Conservation (phyloP, 192 early-diverging fungal genomes). For the Backusella tuberculispora region DNA sequence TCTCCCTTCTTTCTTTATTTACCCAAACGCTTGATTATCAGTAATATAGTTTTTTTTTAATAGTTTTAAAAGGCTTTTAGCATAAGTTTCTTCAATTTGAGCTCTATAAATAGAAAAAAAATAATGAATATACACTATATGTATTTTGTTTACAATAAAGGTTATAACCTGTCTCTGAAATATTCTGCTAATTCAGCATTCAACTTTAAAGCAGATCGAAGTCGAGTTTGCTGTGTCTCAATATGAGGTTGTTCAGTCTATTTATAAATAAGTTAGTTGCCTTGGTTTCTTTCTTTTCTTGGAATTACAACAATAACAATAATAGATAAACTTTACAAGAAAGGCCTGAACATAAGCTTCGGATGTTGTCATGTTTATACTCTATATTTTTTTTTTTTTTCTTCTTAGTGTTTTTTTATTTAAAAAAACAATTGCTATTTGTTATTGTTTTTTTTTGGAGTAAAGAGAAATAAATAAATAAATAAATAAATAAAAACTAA, state of each 20-base stretch:
- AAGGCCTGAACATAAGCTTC: slow-evolving; percentile 16
- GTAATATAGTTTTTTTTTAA: slow-evolving; percentile 50
- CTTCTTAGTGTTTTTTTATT: too few species aligned
- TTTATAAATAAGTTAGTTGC: slow-evolving; percentile 1
- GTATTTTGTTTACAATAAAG: neutral
- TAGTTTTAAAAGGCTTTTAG: slow-evolving; percentile 51
- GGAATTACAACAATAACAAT: neutral
- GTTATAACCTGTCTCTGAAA: slow-evolving; percentile 53
- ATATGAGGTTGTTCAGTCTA: slow-evolving; percentile 53
- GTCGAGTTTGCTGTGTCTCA: slow-evolving; percentile 50
- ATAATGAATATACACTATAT: neutral
- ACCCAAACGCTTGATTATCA: slow-evolving; percentile 50
- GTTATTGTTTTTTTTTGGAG: neutral
- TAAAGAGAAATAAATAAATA: slow-evolving; percentile 3
- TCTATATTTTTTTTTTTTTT: neutral
- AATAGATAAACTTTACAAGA: neutral
- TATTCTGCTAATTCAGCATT: slow-evolving; percentile 61
- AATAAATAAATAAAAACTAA: neutral
- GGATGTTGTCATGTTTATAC: slow-evolving; percentile 1
- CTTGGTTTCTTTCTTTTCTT: neutral
- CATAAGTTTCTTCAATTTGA: slow-evolving; percentile 54
- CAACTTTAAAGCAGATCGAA: slow-evolving; percentile 46
- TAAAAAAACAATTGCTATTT: neutral
- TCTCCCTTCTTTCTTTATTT: slow-evolving; percentile 7
- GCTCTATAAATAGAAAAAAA: slow-evolving; percentile 35